phyloP scores from a whole-genome alignment of 345 rosid species.

The Salix purpurea region DNA sequence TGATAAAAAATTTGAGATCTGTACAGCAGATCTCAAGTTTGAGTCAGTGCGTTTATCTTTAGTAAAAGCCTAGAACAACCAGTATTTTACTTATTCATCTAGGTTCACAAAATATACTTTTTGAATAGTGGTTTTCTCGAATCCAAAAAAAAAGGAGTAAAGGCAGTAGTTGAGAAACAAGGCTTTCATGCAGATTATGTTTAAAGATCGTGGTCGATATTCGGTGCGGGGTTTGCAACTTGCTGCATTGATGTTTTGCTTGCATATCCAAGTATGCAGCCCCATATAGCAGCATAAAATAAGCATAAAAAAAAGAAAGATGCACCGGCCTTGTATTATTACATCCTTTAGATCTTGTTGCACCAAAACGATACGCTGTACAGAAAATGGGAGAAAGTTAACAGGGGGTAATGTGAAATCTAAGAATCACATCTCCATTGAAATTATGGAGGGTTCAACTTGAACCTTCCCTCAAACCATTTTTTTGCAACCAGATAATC shows the following conservation, averaged over 20 bases:
- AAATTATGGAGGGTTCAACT: background rate
- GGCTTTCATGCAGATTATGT: constrained; percentile 25
- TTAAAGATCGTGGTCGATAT: constrained; percentile 39
- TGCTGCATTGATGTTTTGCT: background rate
- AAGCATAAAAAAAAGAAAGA: background rate
- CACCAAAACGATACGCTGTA: background rate
- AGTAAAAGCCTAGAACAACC: rapidly evolving
- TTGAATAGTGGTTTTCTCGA: too few relatives aligned
- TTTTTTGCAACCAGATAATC: too few relatives aligned
- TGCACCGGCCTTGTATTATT: background rate
- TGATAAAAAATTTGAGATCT: too few relatives aligned
- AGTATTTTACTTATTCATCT: too few relatives aligned
- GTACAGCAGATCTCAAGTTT: too few relatives aligned
- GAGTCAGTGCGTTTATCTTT: too few relatives aligned
- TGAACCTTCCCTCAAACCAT: background rate
- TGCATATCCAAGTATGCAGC: background rate
- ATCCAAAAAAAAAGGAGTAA: background rate
- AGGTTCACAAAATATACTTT: rapidly evolving
- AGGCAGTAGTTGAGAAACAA: constrained; percentile 45
- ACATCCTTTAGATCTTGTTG: background rate
- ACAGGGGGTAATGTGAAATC: background rate
- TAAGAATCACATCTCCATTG: background rate
- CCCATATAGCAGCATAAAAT: background rate
- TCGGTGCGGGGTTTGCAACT: constrained; percentile 35
- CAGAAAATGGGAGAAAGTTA: background rate